These are phyloP conservation scores for Stagonosporopsis cucurbitacearum DNA, from an alignment of 2,329 filamentous ascomycete species.

Conservation along the genomic window DNA sequence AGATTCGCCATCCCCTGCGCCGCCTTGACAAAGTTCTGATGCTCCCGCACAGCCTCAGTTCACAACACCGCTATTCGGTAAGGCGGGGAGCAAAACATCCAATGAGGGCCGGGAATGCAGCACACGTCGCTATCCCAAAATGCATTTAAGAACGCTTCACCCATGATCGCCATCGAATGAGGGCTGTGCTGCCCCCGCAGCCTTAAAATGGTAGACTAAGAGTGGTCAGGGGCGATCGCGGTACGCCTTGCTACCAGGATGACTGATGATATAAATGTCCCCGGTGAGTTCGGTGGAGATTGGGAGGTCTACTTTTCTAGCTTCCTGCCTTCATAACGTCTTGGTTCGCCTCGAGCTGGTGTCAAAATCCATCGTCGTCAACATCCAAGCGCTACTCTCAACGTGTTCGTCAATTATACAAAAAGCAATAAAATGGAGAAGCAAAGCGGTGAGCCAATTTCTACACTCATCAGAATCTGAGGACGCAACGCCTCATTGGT, in stretches of 20 bases:
- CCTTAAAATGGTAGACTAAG: not conserved
- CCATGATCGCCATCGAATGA: slow-evolving; percentile 20
- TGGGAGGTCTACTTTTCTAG: not conserved
- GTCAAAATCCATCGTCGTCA: not conserved
- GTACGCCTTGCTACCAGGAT: slow-evolving; percentile 22
- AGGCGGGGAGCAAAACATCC: not conserved
- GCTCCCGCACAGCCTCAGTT: slow-evolving; percentile 1
- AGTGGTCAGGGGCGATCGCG: slow-evolving; percentile 12
- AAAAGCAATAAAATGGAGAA: slow-evolving; percentile 42
- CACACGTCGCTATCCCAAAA: slow-evolving; percentile 1
- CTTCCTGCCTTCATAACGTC: not conserved
- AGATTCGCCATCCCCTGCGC: slow-evolving; percentile 34
- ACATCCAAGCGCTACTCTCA: no score
- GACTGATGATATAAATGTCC: slow-evolving; percentile 6
- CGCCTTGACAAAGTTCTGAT: not conserved
- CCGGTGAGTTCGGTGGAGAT: slow-evolving; percentile 15
- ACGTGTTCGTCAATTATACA: no score
- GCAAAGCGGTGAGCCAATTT: slow-evolving; percentile 40
- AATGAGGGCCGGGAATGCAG: not conserved
- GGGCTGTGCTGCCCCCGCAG: slow-evolving; percentile 28
- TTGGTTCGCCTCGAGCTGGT: not conserved
- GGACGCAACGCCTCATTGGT: no score
- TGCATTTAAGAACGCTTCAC: not conserved
- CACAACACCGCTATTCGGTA: not conserved
- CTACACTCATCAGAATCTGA: no score